Evolutionary conservation across 2,329 filamentous ascomycete species (phyloP), one percentile per base, ranked within the genome.

Genomic region (Alternaria arbusti): DNA sequence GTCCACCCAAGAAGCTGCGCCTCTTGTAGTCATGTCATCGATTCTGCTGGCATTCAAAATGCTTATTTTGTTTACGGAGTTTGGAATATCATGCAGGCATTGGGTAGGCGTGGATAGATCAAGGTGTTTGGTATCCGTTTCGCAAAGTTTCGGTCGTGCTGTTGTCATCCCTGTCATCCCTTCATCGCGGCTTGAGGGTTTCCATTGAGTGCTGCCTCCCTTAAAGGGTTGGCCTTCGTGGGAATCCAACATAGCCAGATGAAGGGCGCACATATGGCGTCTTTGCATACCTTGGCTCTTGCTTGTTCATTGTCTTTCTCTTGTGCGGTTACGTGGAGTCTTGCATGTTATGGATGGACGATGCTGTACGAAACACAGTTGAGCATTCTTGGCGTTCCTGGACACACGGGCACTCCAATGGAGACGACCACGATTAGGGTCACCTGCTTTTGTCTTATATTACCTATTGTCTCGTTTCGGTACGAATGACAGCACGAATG

Each of bases 1-100:
- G 66, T 1, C 67, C 72, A 4, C 71, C 74, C 15, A 76, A 73
- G 70, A 76, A 73, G 62, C 52, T 75, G 44, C 66, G 71, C 46
- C 61, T 75, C 13, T 66, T 70, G 51, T 75, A 68, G 58, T 32
- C 20, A 7, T 20, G 15, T 22, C 20, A 49, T 28, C 7, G 2
- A 6, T 49, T 15, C 55, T 46, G 17, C 17, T n/a, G 6, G 32
- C 36, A 15, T n/a, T 47, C 51, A 49, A 56, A 40, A 22, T 20
- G 13, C 30, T 25, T 52, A 23, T 47, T n/a, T n/a, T 52, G 22
- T 30, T 63, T 59, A 36, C 23, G 59, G 59, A 50, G 44, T 51
- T 57, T 55, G 32, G 22, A 5, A 58, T 36, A 61, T 13, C 22
- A 58, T 56, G 50, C 10, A 54, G 43, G 49, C 49, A 64, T 63